Conservation (phyloP, 441 rosid species). For the Gossypium gossypioides region DNA sequence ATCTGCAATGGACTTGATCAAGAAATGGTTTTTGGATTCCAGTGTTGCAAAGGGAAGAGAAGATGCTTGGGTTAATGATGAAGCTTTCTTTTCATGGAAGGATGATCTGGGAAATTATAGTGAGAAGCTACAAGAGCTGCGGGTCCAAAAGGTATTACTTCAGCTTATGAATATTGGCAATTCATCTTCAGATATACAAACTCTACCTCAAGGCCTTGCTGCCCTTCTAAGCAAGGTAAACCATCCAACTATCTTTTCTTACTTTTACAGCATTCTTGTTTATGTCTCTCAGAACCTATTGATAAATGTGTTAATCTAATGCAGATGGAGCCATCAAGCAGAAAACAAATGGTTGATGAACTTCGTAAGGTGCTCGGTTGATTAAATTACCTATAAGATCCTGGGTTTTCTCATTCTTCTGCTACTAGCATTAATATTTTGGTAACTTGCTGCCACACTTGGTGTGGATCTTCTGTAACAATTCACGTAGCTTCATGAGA, state of each 20-base stretch:
- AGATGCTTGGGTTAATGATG: constrained; percentile 73
- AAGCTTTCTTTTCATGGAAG: constrained; percentile 84
- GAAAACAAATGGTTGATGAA: constrained; percentile 44
- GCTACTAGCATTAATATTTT: not conserved
- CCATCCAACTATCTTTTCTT: constrained; percentile 11
- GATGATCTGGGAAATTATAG: constrained; percentile 47
- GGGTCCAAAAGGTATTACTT: constrained; percentile 65
- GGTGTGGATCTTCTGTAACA: not conserved
- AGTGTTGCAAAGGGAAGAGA: constrained; percentile 39
- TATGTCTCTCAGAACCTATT: not conserved
- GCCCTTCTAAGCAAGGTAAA: constrained; percentile 82
- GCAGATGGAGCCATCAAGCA: constrained; percentile 85
- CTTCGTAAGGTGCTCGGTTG: constrained; percentile 59
- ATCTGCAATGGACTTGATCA: constrained; percentile 57
- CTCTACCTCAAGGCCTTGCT: constrained; percentile 85
- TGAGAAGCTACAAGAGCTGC: constrained; percentile 59
- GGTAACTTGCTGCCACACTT: not conserved
- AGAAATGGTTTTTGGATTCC: constrained; percentile 70
- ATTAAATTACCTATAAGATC: constrained; percentile 1
- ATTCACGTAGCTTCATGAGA: constrained; percentile 3
- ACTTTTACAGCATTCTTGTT: constrained; percentile 5
- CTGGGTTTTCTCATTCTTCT: not conserved
- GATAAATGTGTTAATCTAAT: constrained; percentile 20
- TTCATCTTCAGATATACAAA: constrained; percentile 60
- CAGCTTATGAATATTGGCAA: constrained; percentile 61